Percentiles rank a stretch among this genome's conserved stretches.
These are phyloP conservation scores for Rhizopus delemar DNA, from an alignment of 371 early-diverging fungal species.

Conservation along the genomic window DNA sequence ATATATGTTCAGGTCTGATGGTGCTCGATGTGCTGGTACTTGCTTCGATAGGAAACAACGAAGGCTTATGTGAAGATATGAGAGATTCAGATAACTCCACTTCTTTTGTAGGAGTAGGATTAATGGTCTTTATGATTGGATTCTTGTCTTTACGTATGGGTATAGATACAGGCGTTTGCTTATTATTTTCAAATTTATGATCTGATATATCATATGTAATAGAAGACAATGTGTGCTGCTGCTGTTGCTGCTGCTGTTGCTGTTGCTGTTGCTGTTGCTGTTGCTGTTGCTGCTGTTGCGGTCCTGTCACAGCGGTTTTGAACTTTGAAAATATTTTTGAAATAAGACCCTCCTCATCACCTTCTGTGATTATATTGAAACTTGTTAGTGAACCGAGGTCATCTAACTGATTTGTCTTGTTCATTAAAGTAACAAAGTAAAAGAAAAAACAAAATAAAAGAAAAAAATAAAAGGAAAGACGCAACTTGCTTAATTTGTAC, in stretches of 20 bases:
- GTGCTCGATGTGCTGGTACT: slow-evolving; percentile 5
- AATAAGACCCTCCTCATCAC: slow-evolving; percentile 57
- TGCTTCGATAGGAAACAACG: neutral
- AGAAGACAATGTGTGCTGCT: too few species aligned
- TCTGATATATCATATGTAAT: too few species aligned
- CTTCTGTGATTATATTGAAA: slow-evolving; percentile 47
- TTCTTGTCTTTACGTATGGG: neutral
- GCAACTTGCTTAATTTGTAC: neutral
- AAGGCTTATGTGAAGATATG: neutral
- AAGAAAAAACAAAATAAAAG: slow-evolving; percentile 5
- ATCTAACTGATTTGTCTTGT: slow-evolving; percentile 16
- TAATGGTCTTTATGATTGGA: slow-evolving; percentile 4
- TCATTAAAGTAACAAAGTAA: slow-evolving; percentile 14
- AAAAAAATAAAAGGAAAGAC: neutral
- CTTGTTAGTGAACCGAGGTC: slow-evolving; percentile 49
- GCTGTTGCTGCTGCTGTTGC: neutral
- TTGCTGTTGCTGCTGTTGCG: slow-evolving; percentile 10
- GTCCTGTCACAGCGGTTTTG: slow-evolving; percentile 51
- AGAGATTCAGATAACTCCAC: neutral
- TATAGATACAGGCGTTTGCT: neutral
- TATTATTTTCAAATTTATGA: too few species aligned
- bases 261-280: neutral
- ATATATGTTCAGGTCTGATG: slow-evolving; percentile 6
- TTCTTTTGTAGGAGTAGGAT: slow-evolving; percentile 1
- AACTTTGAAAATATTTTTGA: slow-evolving; percentile 64